Conservation (phyloP, 1,139 yeast species). For the Diutina mesorugosa region DNA sequence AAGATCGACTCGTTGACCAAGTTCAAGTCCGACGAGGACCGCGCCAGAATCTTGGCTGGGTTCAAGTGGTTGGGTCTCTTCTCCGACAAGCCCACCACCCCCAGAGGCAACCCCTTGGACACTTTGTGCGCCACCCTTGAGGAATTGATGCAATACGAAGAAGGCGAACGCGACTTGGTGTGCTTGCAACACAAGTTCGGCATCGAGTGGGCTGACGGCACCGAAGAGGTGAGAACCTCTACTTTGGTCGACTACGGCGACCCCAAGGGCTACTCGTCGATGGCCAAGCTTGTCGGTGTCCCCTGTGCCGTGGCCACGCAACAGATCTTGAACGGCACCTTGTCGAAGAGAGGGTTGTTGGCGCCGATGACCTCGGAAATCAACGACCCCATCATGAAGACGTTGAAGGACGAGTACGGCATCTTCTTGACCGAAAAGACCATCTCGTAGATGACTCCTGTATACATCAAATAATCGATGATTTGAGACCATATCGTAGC, state of each 20-base stretch:
- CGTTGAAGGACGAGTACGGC: conserved; percentile 80
- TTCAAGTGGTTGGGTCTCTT: conserved; percentile 91
- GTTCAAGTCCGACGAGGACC: conserved; percentile 72
- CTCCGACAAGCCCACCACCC: conserved; percentile 61
- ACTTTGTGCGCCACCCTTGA: conserved; percentile 94
- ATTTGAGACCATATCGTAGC: too few species aligned
- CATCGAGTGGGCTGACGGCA: conserved; percentile 91
- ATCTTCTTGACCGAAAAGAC: conserved; percentile 86
- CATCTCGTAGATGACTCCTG: conserved; percentile 9
- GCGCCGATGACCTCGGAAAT: conserved; percentile 91
- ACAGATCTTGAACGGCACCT: conserved; percentile 76
- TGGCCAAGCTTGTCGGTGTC: conserved; percentile 97
- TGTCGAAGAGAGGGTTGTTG: conserved; percentile 56
- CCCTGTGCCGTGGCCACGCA: conserved; percentile 95
- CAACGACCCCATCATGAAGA: conserved; percentile 82
- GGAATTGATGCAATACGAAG: conserved; percentile 89
- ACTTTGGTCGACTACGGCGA: conserved; percentile 92
- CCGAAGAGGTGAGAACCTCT: conserved; percentile 83
- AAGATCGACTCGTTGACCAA: conserved; percentile 68
- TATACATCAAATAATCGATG: too few species aligned
- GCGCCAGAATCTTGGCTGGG: conserved; percentile 78
- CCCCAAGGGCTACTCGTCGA: conserved; percentile 89
- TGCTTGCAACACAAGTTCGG: conserved; percentile 96
- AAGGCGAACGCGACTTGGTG: conserved; percentile 91
- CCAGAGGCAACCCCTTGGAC: conserved; percentile 92